Conservation (phyloP, 2,329 filamentous ascomycete species). For the Xylaria sp. region DNA sequence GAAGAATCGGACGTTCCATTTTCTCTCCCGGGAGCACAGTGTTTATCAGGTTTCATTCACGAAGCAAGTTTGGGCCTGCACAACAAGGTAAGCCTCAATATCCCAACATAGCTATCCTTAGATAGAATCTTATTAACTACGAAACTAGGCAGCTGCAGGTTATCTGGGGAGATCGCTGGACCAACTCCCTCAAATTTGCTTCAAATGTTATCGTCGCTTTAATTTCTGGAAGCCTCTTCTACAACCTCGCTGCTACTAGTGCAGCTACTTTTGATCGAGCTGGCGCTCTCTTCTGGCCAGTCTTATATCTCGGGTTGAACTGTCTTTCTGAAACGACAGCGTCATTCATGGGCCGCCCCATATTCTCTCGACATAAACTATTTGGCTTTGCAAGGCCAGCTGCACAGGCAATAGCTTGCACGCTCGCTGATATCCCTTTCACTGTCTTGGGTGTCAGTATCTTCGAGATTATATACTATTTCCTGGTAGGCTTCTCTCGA, state of each 20-base stretch:
- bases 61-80: conserved; percentile 19
- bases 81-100: conserved; percentile 11
- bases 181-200: conserved; percentile 39
- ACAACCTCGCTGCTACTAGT: conserved; percentile 48
- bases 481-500: conserved; percentile 64
- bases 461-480: conserved; percentile 71
- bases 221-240: conserved; percentile 50
- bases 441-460: conserved; percentile 66
- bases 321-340: conserved; percentile 69
- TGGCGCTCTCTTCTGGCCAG: conserved; percentile 69
- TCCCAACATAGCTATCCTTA: neutral
- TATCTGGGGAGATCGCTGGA: conserved; percentile 47
- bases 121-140: neutral
- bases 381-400: conserved; percentile 56
- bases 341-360: conserved; percentile 70
- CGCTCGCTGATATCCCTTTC: conserved; percentile 60
- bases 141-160: conserved; percentile 45
- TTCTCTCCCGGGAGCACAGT: conserved; percentile 57
- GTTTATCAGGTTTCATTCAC: conserved; percentile 17
- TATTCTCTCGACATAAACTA: conserved; percentile 77
- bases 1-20: conserved; percentile 64
- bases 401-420: conserved; percentile 60
- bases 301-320: conserved; percentile 71
- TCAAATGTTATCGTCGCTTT: conserved; percentile 48
- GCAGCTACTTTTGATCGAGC: conserved; percentile 68